phyloP scores from a whole-genome alignment of 2,329 filamentous ascomycete genomes.

The Waltergamsia citrina region DNA sequence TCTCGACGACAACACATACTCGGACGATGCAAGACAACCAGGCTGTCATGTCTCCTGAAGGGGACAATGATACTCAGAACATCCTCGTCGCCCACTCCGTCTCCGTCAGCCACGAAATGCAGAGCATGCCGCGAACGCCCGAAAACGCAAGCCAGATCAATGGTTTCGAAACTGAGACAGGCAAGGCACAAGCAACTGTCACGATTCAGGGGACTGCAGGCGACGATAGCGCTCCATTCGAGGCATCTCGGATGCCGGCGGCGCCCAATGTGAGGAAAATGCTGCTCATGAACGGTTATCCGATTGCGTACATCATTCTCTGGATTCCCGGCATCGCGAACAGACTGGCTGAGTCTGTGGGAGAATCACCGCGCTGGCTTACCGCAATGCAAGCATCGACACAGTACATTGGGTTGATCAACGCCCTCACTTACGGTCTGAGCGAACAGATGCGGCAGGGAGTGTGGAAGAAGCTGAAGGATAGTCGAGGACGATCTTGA shows the following conservation, averaged over 20 bases:
- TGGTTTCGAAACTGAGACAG: conserved; percentile 2
- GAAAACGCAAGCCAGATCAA: background rate
- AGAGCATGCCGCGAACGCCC: conserved; percentile 3
- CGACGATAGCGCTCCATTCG: conserved; percentile 3
- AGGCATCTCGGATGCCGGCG: conserved; percentile 5
- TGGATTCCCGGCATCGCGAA: conserved; percentile 24
- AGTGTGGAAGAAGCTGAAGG: conserved; percentile 6
- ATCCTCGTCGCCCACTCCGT: conserved; percentile 6
- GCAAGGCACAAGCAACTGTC: conserved; percentile 2
- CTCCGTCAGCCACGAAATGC: conserved; percentile 7
- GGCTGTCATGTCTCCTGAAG: background rate
- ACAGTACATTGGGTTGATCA: conserved; percentile 23
- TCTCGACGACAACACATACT: conserved; percentile 1
- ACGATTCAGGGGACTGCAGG: conserved; percentile 1
- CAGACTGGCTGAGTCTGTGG: conserved; percentile 15
- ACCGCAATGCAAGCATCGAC: conserved; percentile 20
- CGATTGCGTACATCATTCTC: conserved; percentile 20
- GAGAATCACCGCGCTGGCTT: conserved; percentile 8
- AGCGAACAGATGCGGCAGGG: conserved; percentile 5
- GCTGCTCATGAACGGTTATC: conserved; percentile 22
- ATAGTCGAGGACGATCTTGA: conserved; percentile 2
- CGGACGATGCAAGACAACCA: conserved; percentile 2
- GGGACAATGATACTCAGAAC: conserved; percentile 7
- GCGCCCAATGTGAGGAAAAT: conserved; percentile 12
- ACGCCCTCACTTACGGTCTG: conserved; percentile 22